These are phyloP conservation scores for Zygosaccharomyces lentus DNA, from an alignment of 805 yeast species.

Conservation along the genomic window DNA sequence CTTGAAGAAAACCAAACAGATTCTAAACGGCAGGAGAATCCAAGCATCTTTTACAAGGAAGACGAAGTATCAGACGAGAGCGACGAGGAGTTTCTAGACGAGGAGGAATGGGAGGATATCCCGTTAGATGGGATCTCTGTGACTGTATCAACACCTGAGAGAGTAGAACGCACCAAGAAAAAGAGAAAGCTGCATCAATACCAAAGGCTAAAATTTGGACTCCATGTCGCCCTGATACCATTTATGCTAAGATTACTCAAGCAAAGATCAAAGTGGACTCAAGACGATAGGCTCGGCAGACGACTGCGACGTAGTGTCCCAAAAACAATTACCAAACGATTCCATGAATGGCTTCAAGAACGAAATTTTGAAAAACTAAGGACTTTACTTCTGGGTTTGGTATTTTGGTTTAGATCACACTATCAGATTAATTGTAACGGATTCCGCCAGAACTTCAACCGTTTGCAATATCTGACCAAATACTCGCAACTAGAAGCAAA, in stretches of 20 bases:
- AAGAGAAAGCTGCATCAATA: constrained; percentile 6
- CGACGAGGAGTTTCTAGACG: constrained; percentile 9
- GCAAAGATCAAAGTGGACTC: constrained; percentile 13
- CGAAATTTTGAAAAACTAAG: constrained; percentile 3
- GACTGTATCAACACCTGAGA: not conserved
- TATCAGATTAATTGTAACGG: constrained; percentile 28
- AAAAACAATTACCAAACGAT: constrained; percentile 21
- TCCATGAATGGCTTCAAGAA: constrained; percentile 9
- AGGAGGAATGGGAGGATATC: constrained; percentile 32
- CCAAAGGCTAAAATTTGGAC: constrained; percentile 16
- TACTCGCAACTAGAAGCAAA: not conserved
- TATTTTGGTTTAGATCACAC: constrained; percentile 26
- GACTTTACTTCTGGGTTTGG: constrained; percentile 24
- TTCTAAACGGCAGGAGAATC: not conserved
- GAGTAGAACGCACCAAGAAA: not conserved
- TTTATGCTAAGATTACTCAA: constrained; percentile 16
- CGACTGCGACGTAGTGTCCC: constrained; percentile 25
- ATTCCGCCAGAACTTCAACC: constrained; percentile 23
- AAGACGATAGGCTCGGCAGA: constrained; percentile 20
- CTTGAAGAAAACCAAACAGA: not conserved
- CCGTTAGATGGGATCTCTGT: constrained; percentile 12
- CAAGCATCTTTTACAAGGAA: constrained; percentile 1
- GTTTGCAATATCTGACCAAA: constrained; percentile 12
- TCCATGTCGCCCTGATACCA: constrained; percentile 23
- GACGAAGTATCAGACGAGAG: constrained; percentile 1